A percentile compares a stretch with the other conserved stretches of the same genome.
Evolutionary conservation across 176 grass and related monocot genomes (phyloP).

Genomic region (Pharus latifolius): DNA sequence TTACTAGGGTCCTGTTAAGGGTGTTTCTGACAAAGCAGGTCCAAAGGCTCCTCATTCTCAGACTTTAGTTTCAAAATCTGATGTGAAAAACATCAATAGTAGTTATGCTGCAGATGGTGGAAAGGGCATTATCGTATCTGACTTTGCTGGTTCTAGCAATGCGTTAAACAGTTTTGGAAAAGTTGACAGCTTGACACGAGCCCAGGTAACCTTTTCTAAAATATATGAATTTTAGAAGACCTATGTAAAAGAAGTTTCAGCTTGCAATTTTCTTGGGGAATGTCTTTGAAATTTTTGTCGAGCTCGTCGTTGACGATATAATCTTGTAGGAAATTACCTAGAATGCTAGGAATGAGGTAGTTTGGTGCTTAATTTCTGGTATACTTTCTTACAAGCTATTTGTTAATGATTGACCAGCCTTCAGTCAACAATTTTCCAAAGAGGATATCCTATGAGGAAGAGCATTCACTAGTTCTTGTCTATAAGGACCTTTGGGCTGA

Average conservation of each 20-base stretch:
- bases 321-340: background rate
- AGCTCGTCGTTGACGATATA: background rate
- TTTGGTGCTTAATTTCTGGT: background rate
- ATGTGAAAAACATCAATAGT: background rate
- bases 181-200: background rate
- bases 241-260: background rate
- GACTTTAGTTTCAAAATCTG: conserved; percentile 21
- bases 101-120: conserved; percentile 5
- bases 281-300: background rate
- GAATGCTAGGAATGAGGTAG: background rate
- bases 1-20: conserved; percentile 23
- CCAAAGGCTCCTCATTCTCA: conserved; percentile 18
- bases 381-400: conserved; percentile 8
- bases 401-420: conserved; percentile 24
- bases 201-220: conserved; percentile 33
- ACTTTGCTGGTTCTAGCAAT: background rate
- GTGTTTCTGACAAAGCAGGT: conserved; percentile 13
- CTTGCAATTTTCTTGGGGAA: background rate
- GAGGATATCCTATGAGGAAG: conserved; percentile 15
- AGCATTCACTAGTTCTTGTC: conserved; percentile 19
- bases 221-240: conserved; percentile 12
- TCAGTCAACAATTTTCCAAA: conserved; percentile 6
- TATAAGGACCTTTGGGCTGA: conserved; percentile 58
- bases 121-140: conserved; percentile 15
- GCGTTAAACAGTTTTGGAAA: background rate